Evolutionary conservation across 2,329 filamentous ascomycete species (phyloP), one percentile per base, ranked within the genome.

Genomic region (Fonsecaea multimorphosa): DNA sequence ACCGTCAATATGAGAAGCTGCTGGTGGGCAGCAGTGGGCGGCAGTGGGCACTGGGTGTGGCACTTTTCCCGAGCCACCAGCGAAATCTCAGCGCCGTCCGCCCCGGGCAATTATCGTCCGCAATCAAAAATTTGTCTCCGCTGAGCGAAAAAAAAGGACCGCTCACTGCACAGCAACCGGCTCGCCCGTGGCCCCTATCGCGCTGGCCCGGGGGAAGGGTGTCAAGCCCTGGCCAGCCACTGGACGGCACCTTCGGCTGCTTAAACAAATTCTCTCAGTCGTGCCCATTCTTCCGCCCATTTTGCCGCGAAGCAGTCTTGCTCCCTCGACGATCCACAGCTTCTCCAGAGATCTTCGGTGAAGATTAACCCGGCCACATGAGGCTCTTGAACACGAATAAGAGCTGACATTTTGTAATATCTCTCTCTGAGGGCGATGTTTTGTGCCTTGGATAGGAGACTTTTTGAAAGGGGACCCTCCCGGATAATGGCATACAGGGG

Each of bases 21-120:
- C n/a, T n/a, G n/a, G n/a, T n/a, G n/a, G n/a, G n/a, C n/a, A n/a
- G n/a, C n/a, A n/a, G n/a, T n/a, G n/a, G n/a, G n/a, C n/a, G n/a
- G n/a, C n/a, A n/a, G n/a, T n/a, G n/a, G n/a, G n/a, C n/a, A n/a
- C 31, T 51, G 19, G 22, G 9, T 38, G 34, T 24, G 14, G 40
- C 57, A 49, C 34, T 56, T 27, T 55, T 65, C 46, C 63, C 63
- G 63, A 61, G 57, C 63, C 51, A 61, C 64, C 55, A 40, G 56
- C 49, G 24, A 22, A 29, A 53, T 34, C 61, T 52, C 16, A 53
- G 55, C 44, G 22, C 44, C 14, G 46, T 67, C 52, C 61, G 36
- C 31, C 62, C 65, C 65, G 65, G 62, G 53, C 58, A 65, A 68
- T 68, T 68, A 62, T 68, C 65, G 65, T 64, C 44, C 58, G 53